Percentiles rank a stretch among this genome's conserved stretches.
These are phyloP conservation scores for Glonium stellatum DNA, from an alignment of 495 filamentous ascomycete species.

Conservation along the genomic window DNA sequence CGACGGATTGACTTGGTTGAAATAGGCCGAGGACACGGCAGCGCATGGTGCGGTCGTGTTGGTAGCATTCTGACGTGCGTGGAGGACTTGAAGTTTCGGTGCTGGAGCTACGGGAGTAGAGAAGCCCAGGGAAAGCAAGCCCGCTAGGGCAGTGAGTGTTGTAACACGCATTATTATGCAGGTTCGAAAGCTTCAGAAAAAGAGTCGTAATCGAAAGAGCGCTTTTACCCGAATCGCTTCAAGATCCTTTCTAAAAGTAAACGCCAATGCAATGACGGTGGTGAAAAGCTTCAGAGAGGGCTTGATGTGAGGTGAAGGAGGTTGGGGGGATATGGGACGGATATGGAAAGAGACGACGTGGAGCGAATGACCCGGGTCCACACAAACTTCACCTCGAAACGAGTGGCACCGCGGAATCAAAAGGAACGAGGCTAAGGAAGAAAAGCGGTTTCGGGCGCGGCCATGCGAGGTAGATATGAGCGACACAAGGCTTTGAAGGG, in stretches of 20 bases:
- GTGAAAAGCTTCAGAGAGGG: no score
- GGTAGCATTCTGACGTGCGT: slow-evolving; percentile 2
- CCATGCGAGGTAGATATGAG: no score
- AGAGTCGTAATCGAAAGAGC: background rate
- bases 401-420: no score
- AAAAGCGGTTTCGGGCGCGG: no score
- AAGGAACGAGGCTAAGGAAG: no score
- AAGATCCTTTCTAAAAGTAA: background rate
- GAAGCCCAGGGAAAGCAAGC: slow-evolving; percentile 8
- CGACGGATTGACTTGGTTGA: background rate
- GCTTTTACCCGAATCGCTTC: background rate
- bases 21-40: background rate
- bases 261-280: no score
- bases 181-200: background rate
- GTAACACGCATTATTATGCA: background rate
- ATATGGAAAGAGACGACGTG: no score
- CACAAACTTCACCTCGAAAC: no score
- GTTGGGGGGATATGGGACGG: no score
- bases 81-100: background rate
- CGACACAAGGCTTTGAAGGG: no score
- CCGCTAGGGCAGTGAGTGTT: slow-evolving; percentile 2
- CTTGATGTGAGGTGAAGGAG: no score
- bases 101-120: slow-evolving; percentile 14
- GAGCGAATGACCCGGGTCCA: no score
- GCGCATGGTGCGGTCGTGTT: slow-evolving; percentile 4